These are phyloP conservation scores for Hirschioporus abietinus DNA, from an alignment of 768 basidiomycete genomes.

Conservation along the genomic window DNA sequence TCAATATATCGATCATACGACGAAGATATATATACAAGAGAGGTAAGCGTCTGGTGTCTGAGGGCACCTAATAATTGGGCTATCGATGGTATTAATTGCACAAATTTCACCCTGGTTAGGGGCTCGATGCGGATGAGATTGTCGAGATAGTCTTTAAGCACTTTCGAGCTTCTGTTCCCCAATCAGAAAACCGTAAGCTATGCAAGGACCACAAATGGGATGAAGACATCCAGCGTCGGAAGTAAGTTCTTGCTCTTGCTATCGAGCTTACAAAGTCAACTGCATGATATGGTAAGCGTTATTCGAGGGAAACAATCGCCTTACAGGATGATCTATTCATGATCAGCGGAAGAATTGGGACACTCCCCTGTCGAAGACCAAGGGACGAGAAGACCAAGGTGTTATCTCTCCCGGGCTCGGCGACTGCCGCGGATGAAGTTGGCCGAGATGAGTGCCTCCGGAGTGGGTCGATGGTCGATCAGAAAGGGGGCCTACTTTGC, in stretches of 20 bases:
- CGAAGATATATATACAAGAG: neutral
- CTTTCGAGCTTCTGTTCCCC: neutral
- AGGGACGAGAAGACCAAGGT: neutral
- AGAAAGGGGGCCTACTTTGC: neutral
- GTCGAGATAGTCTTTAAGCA: neutral
- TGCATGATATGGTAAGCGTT: neutral
- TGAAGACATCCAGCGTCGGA: neutral
- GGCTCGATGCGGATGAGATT: neutral
- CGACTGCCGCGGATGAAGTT: neutral
- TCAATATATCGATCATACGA: neutral
- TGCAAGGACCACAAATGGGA: neutral
- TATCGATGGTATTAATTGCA: neutral
- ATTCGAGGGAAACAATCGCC: neutral
- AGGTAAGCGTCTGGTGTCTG: neutral
- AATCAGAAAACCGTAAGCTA: no score
- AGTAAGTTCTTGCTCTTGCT: neutral
- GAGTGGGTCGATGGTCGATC: conserved; percentile 1
- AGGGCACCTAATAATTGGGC: neutral
- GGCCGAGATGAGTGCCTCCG: neutral
- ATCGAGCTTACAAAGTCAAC: neutral
- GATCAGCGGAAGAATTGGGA: neutral
- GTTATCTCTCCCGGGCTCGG: neutral
- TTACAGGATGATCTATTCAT: neutral
- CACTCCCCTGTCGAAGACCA: neutral
- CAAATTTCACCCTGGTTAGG: neutral